phyloP scores from a whole-genome alignment of 2,329 filamentous ascomycete genomes.

The Fusarium sp. region DNA sequence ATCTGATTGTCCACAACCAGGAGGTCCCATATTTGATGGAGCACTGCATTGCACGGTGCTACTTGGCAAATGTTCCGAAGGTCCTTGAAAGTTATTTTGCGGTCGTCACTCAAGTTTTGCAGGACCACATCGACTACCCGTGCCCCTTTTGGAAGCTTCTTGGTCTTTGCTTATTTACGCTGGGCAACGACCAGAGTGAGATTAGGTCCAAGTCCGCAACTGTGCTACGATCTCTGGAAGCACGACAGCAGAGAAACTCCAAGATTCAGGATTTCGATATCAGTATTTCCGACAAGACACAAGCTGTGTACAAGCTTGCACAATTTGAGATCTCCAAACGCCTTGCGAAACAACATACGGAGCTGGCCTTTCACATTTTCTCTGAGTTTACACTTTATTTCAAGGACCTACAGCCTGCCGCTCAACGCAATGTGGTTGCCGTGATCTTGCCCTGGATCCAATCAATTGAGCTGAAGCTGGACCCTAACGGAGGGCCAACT shows the following conservation, averaged over 20 bases:
- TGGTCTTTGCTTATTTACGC: conserved; percentile 89
- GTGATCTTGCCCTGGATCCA: conserved; percentile 98
- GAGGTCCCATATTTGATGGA: conserved; percentile 89
- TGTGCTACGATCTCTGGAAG: conserved; percentile 85
- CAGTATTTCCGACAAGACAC: conserved; percentile 98
- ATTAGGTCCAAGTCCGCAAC: conserved; percentile 91
- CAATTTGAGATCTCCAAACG: conserved; percentile 97
- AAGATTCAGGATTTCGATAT: conserved; percentile 98
- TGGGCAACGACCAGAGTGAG: conserved; percentile 92
- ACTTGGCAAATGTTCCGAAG: conserved; percentile 84
- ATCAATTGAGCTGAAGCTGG: conserved; percentile 90
- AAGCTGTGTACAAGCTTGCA: conserved; percentile 96
- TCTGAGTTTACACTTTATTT: conserved; percentile 97
- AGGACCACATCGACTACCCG: conserved; percentile 85
- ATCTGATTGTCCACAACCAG: conserved; percentile 91
- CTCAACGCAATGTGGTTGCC: conserved; percentile 94
- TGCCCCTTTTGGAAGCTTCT: conserved; percentile 93
- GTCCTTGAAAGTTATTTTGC: conserved; percentile 96
- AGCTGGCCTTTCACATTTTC: conserved; percentile 93
- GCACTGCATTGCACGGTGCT: conserved; percentile 93
- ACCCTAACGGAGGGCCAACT: conserved; percentile 92
- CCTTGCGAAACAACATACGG: conserved; percentile 88
- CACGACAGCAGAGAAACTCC: conserved; percentile 83
- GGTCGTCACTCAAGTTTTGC: conserved; percentile 89
- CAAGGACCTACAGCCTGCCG: conserved; percentile 84